Percentiles rank a stretch among this genome's conserved stretches.
These are phyloP conservation scores for Parmales sp. DNA, from an alignment of 108 stramenopile genomes.

Conservation along the genomic window DNA sequence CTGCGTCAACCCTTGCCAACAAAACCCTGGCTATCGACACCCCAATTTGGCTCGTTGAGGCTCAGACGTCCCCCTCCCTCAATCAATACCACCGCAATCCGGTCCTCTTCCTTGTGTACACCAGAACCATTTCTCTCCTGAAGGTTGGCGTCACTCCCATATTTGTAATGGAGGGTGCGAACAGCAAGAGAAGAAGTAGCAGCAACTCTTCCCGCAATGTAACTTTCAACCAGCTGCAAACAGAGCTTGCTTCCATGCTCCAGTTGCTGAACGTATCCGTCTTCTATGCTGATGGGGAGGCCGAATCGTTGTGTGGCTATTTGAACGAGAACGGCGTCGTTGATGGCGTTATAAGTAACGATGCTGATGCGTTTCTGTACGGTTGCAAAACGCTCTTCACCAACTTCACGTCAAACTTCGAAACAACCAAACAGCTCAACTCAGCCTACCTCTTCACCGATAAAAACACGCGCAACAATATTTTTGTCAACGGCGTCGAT, in stretches of 20 bases:
- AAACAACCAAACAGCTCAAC: constrained; percentile 35
- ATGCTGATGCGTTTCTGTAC: constrained; percentile 87
- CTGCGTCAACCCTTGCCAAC: constrained; percentile 43
- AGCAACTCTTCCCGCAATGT: not conserved
- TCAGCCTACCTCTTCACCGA: constrained; percentile 40
- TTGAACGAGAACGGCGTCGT: constrained; percentile 65
- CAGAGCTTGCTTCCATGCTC: constrained; percentile 55
- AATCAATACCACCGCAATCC: constrained; percentile 52
- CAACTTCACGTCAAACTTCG: constrained; percentile 82
- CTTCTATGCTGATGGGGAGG: constrained; percentile 81
- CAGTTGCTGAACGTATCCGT: constrained; percentile 71
- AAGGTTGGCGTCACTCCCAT: constrained; percentile 74
- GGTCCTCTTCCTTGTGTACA: constrained; percentile 52
- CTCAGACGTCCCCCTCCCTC: constrained; percentile 45
- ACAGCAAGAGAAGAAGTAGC: constrained; percentile 33
- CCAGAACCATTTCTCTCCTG: constrained; percentile 71
- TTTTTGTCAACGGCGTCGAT: constrained; percentile 28
- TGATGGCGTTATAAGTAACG: constrained; percentile 90
- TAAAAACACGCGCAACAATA: constrained; percentile 25
- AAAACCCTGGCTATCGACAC: constrained; percentile 80
- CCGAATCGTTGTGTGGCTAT: constrained; percentile 86
- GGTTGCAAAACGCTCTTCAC: constrained; percentile 80
- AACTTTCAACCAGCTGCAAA: constrained; percentile 39
- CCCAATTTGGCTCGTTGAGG: constrained; percentile 85
- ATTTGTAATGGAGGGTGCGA: constrained; percentile 84